Evolutionary conservation across 495 filamentous ascomycete genomes (phyloP).

Genomic region (Evansstolkia leycettana): DNA sequence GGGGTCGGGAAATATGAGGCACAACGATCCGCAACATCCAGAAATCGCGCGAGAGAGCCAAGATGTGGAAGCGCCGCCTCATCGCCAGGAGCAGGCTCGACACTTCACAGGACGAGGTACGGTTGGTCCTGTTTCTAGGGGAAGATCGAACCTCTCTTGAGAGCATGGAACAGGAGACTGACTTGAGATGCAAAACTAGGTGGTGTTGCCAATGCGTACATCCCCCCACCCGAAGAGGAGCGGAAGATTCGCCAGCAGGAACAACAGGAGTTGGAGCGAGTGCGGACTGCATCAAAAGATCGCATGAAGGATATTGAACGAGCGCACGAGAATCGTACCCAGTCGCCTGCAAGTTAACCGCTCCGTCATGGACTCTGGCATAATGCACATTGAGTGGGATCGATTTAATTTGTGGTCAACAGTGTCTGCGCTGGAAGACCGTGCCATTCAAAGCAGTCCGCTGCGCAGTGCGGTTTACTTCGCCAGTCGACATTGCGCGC

Average conservation of each 20-base stretch:
- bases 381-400: no score
- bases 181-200: constrained; percentile 11
- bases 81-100: constrained; percentile 31
- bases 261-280: constrained; percentile 22
- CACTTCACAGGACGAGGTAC: constrained; percentile 37
- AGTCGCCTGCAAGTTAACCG: constrained; percentile 10
- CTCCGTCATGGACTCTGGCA: no score
- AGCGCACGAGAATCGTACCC: constrained; percentile 14
- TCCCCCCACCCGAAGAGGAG: constrained; percentile 27
- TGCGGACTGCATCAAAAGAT: constrained; percentile 24
- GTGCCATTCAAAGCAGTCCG: no score
- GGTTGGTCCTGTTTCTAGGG: constrained; percentile 1
- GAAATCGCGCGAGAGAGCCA: constrained; percentile 66
- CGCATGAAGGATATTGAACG: constrained; percentile 25
- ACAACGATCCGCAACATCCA: constrained; percentile 47
- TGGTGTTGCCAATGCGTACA: constrained; percentile 32
- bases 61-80: constrained; percentile 54
- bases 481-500: no score
- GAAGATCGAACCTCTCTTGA: background rate
- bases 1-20: constrained; percentile 65
- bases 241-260: constrained; percentile 19
- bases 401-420: no score
- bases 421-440: no score
- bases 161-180: background rate
- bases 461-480: no score